These are phyloP conservation scores for Taphrina communis DNA, from an alignment of 1,139 yeast species.

Conservation along the genomic window DNA sequence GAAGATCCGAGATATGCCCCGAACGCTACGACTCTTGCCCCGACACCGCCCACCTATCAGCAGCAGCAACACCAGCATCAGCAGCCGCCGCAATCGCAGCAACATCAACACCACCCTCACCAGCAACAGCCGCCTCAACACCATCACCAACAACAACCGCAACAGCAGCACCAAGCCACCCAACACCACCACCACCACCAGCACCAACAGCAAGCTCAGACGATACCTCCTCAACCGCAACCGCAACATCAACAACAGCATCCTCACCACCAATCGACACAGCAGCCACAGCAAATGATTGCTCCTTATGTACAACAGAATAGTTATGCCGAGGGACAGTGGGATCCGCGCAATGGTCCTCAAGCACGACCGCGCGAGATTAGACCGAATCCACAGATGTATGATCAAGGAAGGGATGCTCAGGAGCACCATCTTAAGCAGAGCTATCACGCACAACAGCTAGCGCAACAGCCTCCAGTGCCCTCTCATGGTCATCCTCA, in stretches of 20 bases:
- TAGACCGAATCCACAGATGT: conserved; percentile 16
- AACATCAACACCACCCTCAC: background rate
- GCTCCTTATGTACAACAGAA: background rate
- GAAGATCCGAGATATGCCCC: conserved; percentile 6
- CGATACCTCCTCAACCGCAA: conserved; percentile 1
- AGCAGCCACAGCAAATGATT: background rate
- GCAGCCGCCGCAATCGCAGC: conserved; percentile 3
- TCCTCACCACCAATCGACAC: background rate
- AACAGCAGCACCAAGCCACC: background rate
- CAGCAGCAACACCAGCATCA: background rate
- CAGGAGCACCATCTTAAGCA: conserved; percentile 15
- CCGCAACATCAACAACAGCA: conserved; percentile 7
- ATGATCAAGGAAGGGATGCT: conserved; percentile 5
- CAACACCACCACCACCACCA: background rate
- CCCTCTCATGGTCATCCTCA: conserved; percentile 1
- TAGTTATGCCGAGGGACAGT: conserved; percentile 4
- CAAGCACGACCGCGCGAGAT: conserved; percentile 21
- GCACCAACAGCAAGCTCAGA: background rate
- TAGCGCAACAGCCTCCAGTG: conserved; percentile 2
- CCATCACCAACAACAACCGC: conserved; percentile 1
- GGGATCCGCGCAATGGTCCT: conserved; percentile 25
- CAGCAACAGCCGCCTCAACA: background rate
- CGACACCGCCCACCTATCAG: background rate
- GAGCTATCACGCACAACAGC: background rate
- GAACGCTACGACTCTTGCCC: background rate